Evolutionary conservation across 176 grass and related monocot species (phyloP), one percentile per base, ranked within the genome.

Genomic region (Saccharum officinarum): DNA sequence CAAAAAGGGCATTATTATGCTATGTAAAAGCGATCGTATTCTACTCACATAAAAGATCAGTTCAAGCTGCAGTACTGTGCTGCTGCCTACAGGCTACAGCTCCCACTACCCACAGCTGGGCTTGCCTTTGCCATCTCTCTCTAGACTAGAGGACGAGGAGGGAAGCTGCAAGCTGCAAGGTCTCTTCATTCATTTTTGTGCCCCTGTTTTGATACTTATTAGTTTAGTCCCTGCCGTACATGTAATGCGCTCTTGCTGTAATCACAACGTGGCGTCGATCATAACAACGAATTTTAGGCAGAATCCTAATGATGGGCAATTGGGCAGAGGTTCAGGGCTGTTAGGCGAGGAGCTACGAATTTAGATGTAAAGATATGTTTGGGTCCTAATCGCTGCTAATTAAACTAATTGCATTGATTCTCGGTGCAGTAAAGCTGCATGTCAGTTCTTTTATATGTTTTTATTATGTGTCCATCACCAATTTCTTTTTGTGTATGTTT

Each of bases 291-390:
- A 87, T 75, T 87, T 90, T 83, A 83, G 84, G 89, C 37, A 37
- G 89, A 87, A 90, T 87, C 84, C 47, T 67, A 69, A 87, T 90
- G 89, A 87, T 90, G 80, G 62, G 73, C 57, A 67, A 30, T 83
- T 90, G 80, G 62, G 73, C 57, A 67, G 37, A 78, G 80, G 79
- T 79, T 68, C 45, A 83, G 73, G 66, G 88, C 57, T 83, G 84
- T 90, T 86, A 83, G 88, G 67, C 75, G 22, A 83, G 80, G 80
- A 67, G 69, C 73, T 79, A 86, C 61, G 66, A 49, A n/a, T 54
- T 82, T 78, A 86, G 44, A 82, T 77, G 17, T 77, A 46, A 78
- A 83, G 67, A 90, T 79, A 79, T 87, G 57, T 75, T 83, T 69
- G 71, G 20, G 46, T 78, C 80, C 75, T 83, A 79, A 87, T 79